Evolutionary conservation across 495 filamentous ascomycete species (phyloP).

Genomic region (Saxophila tyrrhenica): DNA sequence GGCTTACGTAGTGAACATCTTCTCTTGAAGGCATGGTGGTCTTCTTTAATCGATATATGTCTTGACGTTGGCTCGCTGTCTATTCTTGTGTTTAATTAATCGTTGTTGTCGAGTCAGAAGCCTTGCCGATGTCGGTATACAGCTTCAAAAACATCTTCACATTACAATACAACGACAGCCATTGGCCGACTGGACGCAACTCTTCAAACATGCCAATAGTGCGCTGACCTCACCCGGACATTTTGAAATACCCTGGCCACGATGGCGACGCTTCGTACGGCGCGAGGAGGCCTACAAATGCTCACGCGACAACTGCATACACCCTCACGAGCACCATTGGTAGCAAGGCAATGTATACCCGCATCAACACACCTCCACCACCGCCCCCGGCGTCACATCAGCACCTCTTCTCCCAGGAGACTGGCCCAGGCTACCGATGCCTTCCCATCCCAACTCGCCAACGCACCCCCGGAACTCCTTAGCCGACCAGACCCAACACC

Average conservation of each 20-base stretch:
- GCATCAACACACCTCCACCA: slow-evolving; percentile 10
- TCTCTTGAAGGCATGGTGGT: not conserved
- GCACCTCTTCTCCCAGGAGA: not conserved
- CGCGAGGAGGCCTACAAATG: slow-evolving; percentile 12
- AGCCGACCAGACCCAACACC: slow-evolving; percentile 19
- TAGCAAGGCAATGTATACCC: not conserved
- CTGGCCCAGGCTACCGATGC: slow-evolving; percentile 26
- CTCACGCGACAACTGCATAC: not conserved
- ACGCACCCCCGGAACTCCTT: slow-evolving; percentile 27
- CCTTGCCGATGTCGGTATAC: not conserved
- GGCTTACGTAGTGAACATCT: too few relatives aligned
- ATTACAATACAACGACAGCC: too few relatives aligned
- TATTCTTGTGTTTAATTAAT: too few relatives aligned
- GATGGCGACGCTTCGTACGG: slow-evolving; percentile 3
- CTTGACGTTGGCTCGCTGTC: not conserved
- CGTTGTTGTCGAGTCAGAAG: not conserved
- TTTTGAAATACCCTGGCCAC: not conserved
- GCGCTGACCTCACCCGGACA: too few relatives aligned
- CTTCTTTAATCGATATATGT: not conserved
- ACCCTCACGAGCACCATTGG: not conserved
- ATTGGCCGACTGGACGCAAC: too few relatives aligned
- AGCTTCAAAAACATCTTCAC: too few relatives aligned
- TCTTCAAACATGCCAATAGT: too few relatives aligned
- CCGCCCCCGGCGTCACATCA: slow-evolving; percentile 9
- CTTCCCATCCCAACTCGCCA: slow-evolving; percentile 33